Base-by-base conservation (phyloP, 306 rosid genomes). In the Arachis hypogaea region DNA sequence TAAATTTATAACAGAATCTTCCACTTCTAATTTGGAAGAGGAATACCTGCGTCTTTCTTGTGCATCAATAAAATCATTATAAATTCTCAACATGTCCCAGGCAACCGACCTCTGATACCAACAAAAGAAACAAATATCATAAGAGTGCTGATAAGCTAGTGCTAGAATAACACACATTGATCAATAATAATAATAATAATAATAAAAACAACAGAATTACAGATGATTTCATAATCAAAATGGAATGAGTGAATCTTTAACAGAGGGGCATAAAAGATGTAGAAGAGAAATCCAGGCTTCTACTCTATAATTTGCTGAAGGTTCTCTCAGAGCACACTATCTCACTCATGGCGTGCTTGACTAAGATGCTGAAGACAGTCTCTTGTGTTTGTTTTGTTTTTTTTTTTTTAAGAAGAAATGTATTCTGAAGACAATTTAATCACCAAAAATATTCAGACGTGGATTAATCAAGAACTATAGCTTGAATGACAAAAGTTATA, bases 51-150 rank as follows among this genome's bases (percentile, higher is more conserved):
- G 96, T 73, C 90, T 89, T 85, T 92, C 97, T 76, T 89, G 89
- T 75, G 96, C 84, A 69, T 92, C 97, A 77, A 94, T 70, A 66
- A 91, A 92, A 76, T 64, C 81, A 74, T 89, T 72, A 70, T 94
- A 94, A 72, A 94, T 81, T 82, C 70, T 92, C 69, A 85, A 88
- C 99, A 94, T 94, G 89, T 94, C 97, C 99, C 97, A 92, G 54
- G 99, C 93, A 84, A 85, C 89, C 74, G 95, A 91, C 71, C 84
- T 89, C 99, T 94, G 88, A 73, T 68, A 72, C 65, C 59, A 63
- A 73, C 14, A 63, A 33, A 33, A 68, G 75, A 8, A 74, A 58
- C 16, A 58, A 78, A 52, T 18, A 52, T 18, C 40, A 78, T 16
- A 47, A 33, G 36, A 81, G 51, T 66, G 67, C 41, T 45, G 60